Base-by-base conservation (phyloP, 1,284 basidiomycete species). In the Grifola frondosa region DNA sequence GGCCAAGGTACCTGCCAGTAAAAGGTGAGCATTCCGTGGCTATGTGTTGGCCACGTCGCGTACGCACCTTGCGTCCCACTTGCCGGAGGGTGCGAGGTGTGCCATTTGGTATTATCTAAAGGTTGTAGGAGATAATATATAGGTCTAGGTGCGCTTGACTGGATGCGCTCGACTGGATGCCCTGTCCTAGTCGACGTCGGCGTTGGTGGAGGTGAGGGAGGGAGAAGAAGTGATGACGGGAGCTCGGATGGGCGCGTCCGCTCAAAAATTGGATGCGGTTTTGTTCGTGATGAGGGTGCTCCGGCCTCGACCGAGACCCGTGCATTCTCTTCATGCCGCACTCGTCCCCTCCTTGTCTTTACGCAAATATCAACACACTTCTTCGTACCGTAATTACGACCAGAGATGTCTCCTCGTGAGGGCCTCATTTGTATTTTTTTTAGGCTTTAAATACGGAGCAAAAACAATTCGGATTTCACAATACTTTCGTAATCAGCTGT, bases 41-140 rank as follows among this genome's bases (percentile, higher is more conserved):
- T 31, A 23, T 42, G n/a, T 29, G 30, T 10, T 30, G 49, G 48
- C 44, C 39, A 50, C 22, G 37, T 54, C 23, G 40, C 37, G 16
- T 1, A 58, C 66, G 40, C 49, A 84, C 84, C 84, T 77, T 59
- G 81, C 77, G 59, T 87, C 82, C 84, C 84, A 87, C 69, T 84
- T 84, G 31, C 67, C 69, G 26, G 65, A 48, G n/a, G 68, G 67
- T 41, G 61, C 48, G 47, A 64, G 56, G 50, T 62, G 54, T 24
- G 65, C 58, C 64, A 66, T 66, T 21, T 31, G 33, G 45, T 49
- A 63, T 64, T 65, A 63, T 59, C 53, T 58, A 58, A 48, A 21
- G 34, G 53, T 49, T 44, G 52, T 55, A 17, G 49, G 25, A 39
- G 52, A 39, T 52, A 54, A 37, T 35, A 37, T 55, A 55, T 32